Evolutionary conservation across 169 alveolate genomes (phyloP), one percentile per base, ranked within the genome.

Genomic region (Plasmodium ovale): DNA sequence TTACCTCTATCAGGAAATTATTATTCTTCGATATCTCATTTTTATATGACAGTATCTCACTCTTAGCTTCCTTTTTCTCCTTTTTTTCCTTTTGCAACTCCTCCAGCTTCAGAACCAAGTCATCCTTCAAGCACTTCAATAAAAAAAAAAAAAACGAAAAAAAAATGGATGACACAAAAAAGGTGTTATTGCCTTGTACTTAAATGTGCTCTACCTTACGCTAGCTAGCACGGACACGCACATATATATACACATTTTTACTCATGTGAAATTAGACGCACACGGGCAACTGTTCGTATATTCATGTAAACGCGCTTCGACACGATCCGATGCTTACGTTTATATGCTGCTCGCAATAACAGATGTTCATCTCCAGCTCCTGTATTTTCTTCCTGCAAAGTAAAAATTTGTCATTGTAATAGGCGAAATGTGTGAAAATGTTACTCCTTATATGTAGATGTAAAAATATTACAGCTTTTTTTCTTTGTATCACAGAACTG

Each of bases 271-370:
- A n/a, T n/a, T n/a, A n/a, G n/a, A n/a, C n/a, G n/a, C n/a, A n/a
- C n/a, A n/a, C n/a, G n/a, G n/a, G n/a, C n/a, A n/a, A n/a, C n/a
- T n/a, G n/a, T n/a, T n/a, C n/a, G n/a, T n/a, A n/a, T n/a, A n/a
- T n/a, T n/a, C n/a, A n/a, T n/a, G n/a, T n/a, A n/a, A n/a, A n/a
- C n/a, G n/a, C n/a, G n/a, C n/a, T n/a, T n/a, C n/a, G n/a, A n/a
- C n/a, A n/a, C n/a, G n/a, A n/a, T n/a, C n/a, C 39, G 5, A 14
- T 25, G 14, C 87, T 4, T 77, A 77, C 88, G 35, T 77, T 77
- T 49, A 77, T 77, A 16, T 77, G 88, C 23, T 77, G 88, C n/a
- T 77, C 88, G 16, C 88, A 77, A 37, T 77, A 77, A 23, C 74
- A 54, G 5, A 77, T 77, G 54, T 64, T 77, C 73, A 60, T 77